Percentiles rank a stretch among this genome's conserved stretches.
Conservation (phyloP, 768 basidiomycete species). For the Phaeotremella skinneri region DNA sequence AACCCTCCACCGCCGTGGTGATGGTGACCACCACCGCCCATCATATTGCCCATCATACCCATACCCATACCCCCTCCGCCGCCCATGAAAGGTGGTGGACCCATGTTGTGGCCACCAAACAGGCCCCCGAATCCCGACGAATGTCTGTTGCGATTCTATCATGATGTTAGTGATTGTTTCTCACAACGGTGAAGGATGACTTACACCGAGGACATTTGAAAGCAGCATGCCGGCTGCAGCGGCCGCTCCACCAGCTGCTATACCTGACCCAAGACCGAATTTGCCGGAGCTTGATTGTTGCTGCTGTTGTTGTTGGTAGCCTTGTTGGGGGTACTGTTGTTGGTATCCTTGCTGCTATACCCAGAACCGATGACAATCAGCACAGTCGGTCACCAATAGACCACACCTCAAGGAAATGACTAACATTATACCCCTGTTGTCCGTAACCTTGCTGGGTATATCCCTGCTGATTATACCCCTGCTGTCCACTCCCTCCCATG, state of each 20-base stretch:
- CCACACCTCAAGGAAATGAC: background rate
- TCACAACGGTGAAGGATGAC: background rate
- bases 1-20: constrained; percentile 17
- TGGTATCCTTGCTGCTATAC: constrained; percentile 11
- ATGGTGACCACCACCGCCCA: constrained; percentile 7
- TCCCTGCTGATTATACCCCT: background rate
- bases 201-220: constrained; percentile 2
- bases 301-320: constrained; percentile 12
- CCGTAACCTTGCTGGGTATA: constrained; percentile 1
- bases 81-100: constrained; percentile 36
- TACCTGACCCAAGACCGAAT: constrained; percentile 9
- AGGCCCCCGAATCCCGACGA: background rate
- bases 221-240: constrained; percentile 14
- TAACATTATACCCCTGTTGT: constrained; percentile 11
- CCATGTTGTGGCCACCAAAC: constrained; percentile 19
- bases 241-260: constrained; percentile 14
- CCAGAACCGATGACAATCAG: background rate
- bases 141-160: background rate
- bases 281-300: background rate
- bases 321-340: constrained; percentile 9
- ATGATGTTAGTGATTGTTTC: background rate
- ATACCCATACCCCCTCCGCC: constrained; percentile 2
- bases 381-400: background rate
- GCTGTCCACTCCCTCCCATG: background rate
- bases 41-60: constrained; percentile 3